Percentiles rank a stretch among this genome's conserved stretches.
These are phyloP conservation scores for Elsinoe australis DNA, from an alignment of 2,329 filamentous ascomycete species.

Conservation along the genomic window DNA sequence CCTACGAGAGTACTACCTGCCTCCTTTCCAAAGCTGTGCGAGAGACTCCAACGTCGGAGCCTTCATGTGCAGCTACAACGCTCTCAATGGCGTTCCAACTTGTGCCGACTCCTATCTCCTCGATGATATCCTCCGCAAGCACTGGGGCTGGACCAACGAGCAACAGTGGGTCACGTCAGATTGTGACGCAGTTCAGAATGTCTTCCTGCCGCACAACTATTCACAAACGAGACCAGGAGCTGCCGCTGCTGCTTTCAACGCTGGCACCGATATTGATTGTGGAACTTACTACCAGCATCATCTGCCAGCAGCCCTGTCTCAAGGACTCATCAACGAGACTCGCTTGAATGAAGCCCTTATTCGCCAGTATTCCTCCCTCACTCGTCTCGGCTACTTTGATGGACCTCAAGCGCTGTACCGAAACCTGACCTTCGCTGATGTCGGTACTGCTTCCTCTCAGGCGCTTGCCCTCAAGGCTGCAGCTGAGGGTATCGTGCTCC, in stretches of 20 bases:
- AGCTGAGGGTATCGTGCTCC: slow-evolving; percentile 40
- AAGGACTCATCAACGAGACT: slow-evolving; percentile 38
- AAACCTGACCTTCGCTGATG: slow-evolving; percentile 47
- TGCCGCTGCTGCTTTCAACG: slow-evolving; percentile 42
- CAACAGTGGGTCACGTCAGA: slow-evolving; percentile 59
- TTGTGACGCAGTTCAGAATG: slow-evolving; percentile 55
- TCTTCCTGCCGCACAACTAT: slow-evolving; percentile 46
- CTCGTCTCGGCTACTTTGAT: slow-evolving; percentile 54
- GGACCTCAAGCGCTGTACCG: slow-evolving; percentile 42
- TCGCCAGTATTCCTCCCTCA: slow-evolving; percentile 48
- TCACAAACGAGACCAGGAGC: slow-evolving; percentile 39
- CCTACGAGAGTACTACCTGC: slow-evolving; percentile 60
- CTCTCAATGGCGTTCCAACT: slow-evolving; percentile 58
- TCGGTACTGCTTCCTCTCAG: slow-evolving; percentile 48
- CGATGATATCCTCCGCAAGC: slow-evolving; percentile 54
- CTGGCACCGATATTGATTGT: slow-evolving; percentile 49
- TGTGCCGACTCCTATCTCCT: slow-evolving; percentile 58
- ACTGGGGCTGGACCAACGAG: slow-evolving; percentile 56
- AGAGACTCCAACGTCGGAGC: slow-evolving; percentile 40
- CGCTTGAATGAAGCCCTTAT: slow-evolving; percentile 44
- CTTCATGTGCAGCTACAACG: slow-evolving; percentile 54
- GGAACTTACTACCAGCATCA: slow-evolving; percentile 43
- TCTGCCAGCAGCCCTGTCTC: slow-evolving; percentile 37
- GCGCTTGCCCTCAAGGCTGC: slow-evolving; percentile 50
- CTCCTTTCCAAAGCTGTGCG: slow-evolving; percentile 51